Evolutionary conservation across 2,329 filamentous ascomycete genomes (phyloP).

Genomic region (Xylaria polymorpha): DNA sequence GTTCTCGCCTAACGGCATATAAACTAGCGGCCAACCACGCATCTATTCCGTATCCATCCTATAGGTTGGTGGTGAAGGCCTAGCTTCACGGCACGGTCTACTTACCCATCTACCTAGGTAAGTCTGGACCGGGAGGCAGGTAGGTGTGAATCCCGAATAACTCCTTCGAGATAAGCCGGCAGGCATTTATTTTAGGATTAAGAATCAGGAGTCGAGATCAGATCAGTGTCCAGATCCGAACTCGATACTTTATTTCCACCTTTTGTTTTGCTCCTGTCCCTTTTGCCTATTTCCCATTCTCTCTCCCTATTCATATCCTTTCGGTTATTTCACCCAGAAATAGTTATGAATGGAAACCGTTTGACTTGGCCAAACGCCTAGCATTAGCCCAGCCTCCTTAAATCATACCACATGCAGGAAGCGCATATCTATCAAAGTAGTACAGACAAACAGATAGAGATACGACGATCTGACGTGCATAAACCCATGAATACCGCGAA

Average conservation of each 20-base stretch:
- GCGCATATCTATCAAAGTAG: slow-evolving; percentile 3
- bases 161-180: not conserved
- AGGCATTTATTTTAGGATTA: not conserved
- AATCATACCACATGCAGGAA: slow-evolving; percentile 3
- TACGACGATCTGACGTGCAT: slow-evolving; percentile 18
- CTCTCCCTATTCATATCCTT: not conserved
- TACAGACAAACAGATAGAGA: slow-evolving; percentile 5
- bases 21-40: slow-evolving; percentile 9
- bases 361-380: not conserved
- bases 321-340: not conserved
- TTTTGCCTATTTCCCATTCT: no score
- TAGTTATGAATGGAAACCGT: slow-evolving; percentile 8
- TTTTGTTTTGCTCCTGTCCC: not conserved
- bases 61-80: slow-evolving; percentile 5
- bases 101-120: slow-evolving; percentile 12
- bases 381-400: slow-evolving; percentile 6
- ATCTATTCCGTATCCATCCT: slow-evolving; percentile 19
- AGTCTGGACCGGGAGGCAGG: not conserved
- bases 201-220: not conserved
- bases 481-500: not conserved
- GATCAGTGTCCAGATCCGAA: not conserved
- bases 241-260: not conserved
- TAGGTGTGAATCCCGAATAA: slow-evolving; percentile 1
- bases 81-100: slow-evolving; percentile 11
- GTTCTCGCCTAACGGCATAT: slow-evolving; percentile 31